phyloP scores from a whole-genome alignment of 345 rosid genomes.

The Psidium guajava region DNA sequence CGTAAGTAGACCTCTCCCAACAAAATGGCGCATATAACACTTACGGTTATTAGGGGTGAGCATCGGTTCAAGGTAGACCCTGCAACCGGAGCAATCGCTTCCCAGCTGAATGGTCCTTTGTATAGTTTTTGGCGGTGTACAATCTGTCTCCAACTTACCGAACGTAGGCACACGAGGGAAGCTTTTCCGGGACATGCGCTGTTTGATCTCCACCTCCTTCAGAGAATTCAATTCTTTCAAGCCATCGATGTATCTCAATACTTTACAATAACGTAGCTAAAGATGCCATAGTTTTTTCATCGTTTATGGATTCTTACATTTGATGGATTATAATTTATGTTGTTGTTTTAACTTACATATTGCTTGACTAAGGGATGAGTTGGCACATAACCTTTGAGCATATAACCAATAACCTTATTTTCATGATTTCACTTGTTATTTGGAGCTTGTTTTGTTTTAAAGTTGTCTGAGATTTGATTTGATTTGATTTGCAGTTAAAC shows the following conservation, averaged over 20 bases:
- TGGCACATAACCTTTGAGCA: background rate
- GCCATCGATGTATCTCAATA: background rate
- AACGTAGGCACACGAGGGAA: no score
- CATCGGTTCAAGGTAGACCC: no score
- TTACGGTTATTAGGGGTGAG: background rate
- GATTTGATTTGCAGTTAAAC: no score
- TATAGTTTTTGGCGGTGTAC: background rate
- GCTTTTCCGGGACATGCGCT: no score
- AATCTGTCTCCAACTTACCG: no score
- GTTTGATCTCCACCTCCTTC: no score
- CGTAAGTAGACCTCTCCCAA: background rate
- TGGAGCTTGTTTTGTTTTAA: no score
- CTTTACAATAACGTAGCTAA: background rate
- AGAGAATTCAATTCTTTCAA: background rate
- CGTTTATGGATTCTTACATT: background rate
- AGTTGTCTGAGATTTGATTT: no score
- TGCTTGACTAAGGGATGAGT: background rate
- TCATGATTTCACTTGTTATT: no score
- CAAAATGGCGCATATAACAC: background rate
- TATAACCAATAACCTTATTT: no score
- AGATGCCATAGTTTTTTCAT: background rate
- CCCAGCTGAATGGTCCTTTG: background rate
- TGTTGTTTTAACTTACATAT: background rate
- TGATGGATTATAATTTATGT: background rate
- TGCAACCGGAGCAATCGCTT: background rate